Percentiles rank a stretch among this genome's conserved stretches.
Conservation (phyloP, 306 rosid species). For the Malus sylvestris region DNA sequence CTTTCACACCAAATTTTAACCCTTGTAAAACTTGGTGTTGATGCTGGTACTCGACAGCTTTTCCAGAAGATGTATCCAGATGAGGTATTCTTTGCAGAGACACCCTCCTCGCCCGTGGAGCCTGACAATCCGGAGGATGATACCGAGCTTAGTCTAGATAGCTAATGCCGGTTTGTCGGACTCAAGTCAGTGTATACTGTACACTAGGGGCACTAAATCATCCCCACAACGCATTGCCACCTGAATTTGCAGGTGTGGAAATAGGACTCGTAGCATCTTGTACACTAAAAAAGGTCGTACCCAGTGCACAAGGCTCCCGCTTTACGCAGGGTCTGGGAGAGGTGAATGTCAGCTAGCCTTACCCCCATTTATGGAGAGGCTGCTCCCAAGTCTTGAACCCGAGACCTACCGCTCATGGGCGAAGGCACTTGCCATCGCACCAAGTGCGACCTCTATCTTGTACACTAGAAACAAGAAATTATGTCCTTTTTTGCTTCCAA, state of each 20-base stretch:
- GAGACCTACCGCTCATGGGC: too few relatives aligned
- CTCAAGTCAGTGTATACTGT: not conserved
- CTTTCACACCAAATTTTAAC: not conserved
- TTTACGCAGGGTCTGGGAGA: too few relatives aligned
- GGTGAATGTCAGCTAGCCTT: too few relatives aligned
- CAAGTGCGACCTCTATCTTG: too few relatives aligned
- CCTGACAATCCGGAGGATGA: conserved; percentile 14
- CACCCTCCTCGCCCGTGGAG: conserved; percentile 10
- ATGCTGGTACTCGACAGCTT: conserved; percentile 17
- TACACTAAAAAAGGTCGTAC: too few relatives aligned
- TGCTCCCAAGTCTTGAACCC: too few relatives aligned
- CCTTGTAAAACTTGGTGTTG: not conserved
- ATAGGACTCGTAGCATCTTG: not conserved
- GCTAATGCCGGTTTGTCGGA: not conserved
- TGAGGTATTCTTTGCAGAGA: conserved; percentile 33
- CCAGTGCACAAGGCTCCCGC: too few relatives aligned
- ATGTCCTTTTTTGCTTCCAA: not conserved
- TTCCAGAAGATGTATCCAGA: conserved; percentile 35
- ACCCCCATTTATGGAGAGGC: too few relatives aligned
- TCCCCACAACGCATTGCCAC: not conserved
- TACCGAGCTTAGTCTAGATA: conserved; percentile 4
- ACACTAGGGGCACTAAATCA: not conserved
- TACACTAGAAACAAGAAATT: not conserved
- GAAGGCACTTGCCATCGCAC: too few relatives aligned
- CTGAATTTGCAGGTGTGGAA: not conserved